Conservation (phyloP, 768 basidiomycete genomes). For the Neoboletus brunneissimus region DNA sequence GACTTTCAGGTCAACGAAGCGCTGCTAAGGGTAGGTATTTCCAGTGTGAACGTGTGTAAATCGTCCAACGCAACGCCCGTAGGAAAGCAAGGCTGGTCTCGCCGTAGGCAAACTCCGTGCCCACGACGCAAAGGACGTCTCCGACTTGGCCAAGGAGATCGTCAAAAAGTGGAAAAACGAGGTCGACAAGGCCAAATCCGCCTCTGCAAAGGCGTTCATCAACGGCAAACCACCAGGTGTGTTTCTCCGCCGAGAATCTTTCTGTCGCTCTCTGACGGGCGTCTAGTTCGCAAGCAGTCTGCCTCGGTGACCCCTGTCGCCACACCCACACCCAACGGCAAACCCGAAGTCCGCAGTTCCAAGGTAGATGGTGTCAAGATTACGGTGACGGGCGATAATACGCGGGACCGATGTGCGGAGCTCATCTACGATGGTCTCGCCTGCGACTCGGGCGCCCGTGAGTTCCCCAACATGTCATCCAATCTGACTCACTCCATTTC, state of each 20-base stretch:
- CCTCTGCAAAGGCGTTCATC: slow-evolving; percentile 14
- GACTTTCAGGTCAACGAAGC: slow-evolving; percentile 68
- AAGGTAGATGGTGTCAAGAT: slow-evolving; percentile 70
- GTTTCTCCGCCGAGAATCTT: slow-evolving; percentile 4
- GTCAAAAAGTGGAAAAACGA: slow-evolving; percentile 91
- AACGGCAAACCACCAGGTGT: slow-evolving; percentile 37
- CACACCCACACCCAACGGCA: slow-evolving; percentile 32
- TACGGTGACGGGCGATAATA: slow-evolving; percentile 60
- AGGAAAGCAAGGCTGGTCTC: slow-evolving; percentile 94
- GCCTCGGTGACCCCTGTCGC: slow-evolving; percentile 40
- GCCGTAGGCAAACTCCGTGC: slow-evolving; percentile 86
- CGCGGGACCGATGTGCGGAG: slow-evolving; percentile 83
- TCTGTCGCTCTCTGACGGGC: background rate
- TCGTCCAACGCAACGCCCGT: background rate
- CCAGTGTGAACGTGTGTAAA: slow-evolving; percentile 7
- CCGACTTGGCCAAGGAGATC: slow-evolving; percentile 84
- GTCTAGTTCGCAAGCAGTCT: slow-evolving; percentile 32
- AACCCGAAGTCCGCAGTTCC: slow-evolving; percentile 46
- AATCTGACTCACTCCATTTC: slow-evolving; percentile 7
- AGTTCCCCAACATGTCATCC: slow-evolving; percentile 35
- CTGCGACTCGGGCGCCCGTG: slow-evolving; percentile 82
- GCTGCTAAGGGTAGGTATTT: slow-evolving; percentile 64
- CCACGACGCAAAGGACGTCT: slow-evolving; percentile 67
- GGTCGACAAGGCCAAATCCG: slow-evolving; percentile 67
- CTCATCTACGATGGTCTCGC: slow-evolving; percentile 92